These are phyloP conservation scores for Mimosa bimucronata DNA, from an alignment of 306 rosid genomes.

Conservation along the genomic window DNA sequence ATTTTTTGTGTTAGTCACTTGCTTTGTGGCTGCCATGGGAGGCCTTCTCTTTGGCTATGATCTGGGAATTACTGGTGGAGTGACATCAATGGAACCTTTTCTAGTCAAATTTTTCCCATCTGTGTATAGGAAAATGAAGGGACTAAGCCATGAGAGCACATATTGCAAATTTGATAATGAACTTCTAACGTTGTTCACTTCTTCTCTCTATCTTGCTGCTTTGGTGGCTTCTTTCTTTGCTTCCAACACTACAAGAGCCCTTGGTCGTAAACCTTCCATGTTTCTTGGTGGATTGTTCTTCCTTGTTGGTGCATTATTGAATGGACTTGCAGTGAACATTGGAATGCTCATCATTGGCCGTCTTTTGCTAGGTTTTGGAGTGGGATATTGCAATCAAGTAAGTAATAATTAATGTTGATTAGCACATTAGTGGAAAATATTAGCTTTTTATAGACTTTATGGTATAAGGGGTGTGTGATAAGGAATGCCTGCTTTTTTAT, in stretches of 20 bases:
- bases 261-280: slow-evolving; percentile 20
- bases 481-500: too few relatives aligned
- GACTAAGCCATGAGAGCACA: neutral
- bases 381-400: slow-evolving; percentile 18
- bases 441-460: too few relatives aligned
- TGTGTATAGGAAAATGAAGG: slow-evolving; percentile 3
- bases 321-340: neutral
- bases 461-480: too few relatives aligned
- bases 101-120: neutral
- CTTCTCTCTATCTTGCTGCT: neutral
- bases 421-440: neutral
- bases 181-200: slow-evolving; percentile 2
- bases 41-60: slow-evolving; percentile 17
- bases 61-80: slow-evolving; percentile 11
- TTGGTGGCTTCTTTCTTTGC: slow-evolving; percentile 19
- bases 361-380: slow-evolving; percentile 9
- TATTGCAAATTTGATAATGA: slow-evolving; percentile 10
- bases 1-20: neutral
- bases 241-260: neutral
- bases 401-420: neutral
- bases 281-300: slow-evolving; percentile 19
- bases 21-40: slow-evolving; percentile 7
- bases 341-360: slow-evolving; percentile 3
- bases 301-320: neutral
- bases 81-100: slow-evolving; percentile 6